Evolutionary conservation across 176 grass and related monocot species (phyloP), one percentile per base, ranked within the genome.

Genomic region (Bothriochloa decipiens): DNA sequence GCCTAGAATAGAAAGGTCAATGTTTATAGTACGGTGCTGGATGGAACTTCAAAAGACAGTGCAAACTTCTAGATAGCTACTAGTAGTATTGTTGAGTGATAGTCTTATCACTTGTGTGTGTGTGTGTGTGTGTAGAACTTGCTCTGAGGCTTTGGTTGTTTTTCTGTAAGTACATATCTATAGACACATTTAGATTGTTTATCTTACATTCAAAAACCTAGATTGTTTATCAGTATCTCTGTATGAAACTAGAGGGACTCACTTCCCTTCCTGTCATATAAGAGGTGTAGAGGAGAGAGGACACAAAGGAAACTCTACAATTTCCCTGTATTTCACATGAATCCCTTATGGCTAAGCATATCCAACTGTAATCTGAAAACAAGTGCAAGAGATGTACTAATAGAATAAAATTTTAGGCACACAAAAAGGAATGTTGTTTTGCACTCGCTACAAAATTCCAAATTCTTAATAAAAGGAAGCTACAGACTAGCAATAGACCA

Each of bases 401-500:
- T 4, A 81, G 37, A 52, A 50, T 17, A 4, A 35, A 76, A 57
- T 52, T 36, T 36, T 36, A 36, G 35, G 23, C 12, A 3, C 20
- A 36, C 8, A 22, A n/a, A 58, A 75, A 37, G 12, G 32, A 36
- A n/a, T 8, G 4, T 11, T 60, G 6, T 66, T 78, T 23, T 58
- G n/a, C 53, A 62, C 42, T 60, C 7, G 20, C 57, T 11, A 7
- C 11, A 81, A 52, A 3, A 26, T 45, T 43, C 14, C 29, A 27
- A 72, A 14, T 70, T 61, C 25, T 13, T 18, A 9, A 47, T 43
- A 26, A 8, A 27, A 23, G 52, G 58, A 60, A 81, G 25, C 3
- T 43, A 2, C 16, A 32, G 41, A 83, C 43, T 74, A 35, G 69
- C 22, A 73, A 73, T 12, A 83, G 61, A 62, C 64, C 20, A 65